A percentile compares a stretch with the other conserved stretches of the same genome.
Conservation (phyloP, 2,329 filamentous ascomycete genomes). For the Aspergillus thermomutatus region DNA sequence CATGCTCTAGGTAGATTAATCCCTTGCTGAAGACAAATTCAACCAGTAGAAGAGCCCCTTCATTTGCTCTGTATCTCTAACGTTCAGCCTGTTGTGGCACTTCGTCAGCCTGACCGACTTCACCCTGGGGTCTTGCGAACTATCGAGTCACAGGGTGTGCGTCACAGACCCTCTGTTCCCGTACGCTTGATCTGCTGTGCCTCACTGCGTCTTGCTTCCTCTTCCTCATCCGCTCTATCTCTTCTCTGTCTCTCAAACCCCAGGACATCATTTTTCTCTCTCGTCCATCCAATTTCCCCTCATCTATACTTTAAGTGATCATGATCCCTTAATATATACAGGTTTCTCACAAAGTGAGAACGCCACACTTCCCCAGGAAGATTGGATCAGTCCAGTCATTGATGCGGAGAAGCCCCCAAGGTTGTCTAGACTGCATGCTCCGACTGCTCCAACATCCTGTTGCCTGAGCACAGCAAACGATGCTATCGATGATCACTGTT, state of each 20-base stretch:
- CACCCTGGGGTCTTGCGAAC: conserved; percentile 11
- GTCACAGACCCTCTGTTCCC: conserved; percentile 33
- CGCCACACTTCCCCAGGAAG: conserved; percentile 24
- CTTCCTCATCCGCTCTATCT: conserved; percentile 8
- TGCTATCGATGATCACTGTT: conserved; percentile 20
- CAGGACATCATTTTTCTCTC: conserved; percentile 6
- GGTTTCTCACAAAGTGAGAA: conserved; percentile 25
- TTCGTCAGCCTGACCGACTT: conserved; percentile 13
- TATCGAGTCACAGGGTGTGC: conserved; percentile 43
- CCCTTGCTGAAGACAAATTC: neutral
- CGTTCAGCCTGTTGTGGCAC: conserved; percentile 1
- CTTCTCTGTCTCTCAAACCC: neutral
- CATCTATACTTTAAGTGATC: conserved; percentile 5
- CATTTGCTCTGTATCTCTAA: neutral
- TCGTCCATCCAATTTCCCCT: conserved; percentile 1
- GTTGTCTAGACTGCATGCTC: conserved; percentile 28
- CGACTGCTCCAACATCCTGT: conserved; percentile 24
- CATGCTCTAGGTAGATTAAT: neutral
- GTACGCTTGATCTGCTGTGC: conserved; percentile 9
- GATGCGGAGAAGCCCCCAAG: conserved; percentile 40
- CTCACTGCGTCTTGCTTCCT: conserved; percentile 15
- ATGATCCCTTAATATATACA: conserved; percentile 23
- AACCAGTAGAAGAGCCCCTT: neutral
- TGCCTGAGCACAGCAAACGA: conserved; percentile 24
- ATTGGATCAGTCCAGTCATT: conserved; percentile 23